Base-by-base conservation (phyloP, 768 basidiomycete genomes). In the Pholiota microspora region DNA sequence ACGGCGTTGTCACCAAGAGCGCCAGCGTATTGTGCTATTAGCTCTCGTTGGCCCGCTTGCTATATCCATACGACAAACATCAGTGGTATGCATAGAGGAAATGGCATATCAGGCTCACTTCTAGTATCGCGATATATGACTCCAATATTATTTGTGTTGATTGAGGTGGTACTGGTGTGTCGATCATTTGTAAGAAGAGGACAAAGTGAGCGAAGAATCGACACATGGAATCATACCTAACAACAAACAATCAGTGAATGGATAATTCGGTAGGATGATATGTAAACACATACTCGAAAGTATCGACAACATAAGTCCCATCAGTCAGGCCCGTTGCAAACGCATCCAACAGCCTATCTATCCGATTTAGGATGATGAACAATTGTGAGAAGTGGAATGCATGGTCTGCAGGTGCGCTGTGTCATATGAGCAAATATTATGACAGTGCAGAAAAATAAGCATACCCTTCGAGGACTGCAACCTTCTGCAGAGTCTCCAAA, bases 201-300 rank as follows among this genome's bases (percentile, higher is more conserved):
- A 92, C 92, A 21, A 98, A 74, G 65, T 99, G 96, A 0, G 94
- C 89, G 64, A 96, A 97, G 73, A 98, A 99, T 3, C 94, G 86
- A 42, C 83, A 84, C 77, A 92, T 79, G 0, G 81, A 77, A 0
- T 84, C 75, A 63, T 88, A 89, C 59, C 88, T 90, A 23, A 36
- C 1, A 23, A 18, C 18, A 18, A 40, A 23, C 4, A 23, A 21
- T 40, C 7, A 45, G 15, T 56, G 12, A 2, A 42, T 7, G 38
- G 23, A 16, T 35, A 24, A 10, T 36, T n/a, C 28, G 29, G 7
- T 3, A 15, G 4, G 16, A 13, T 23, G 27, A 28, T 18, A 10
- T 16, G 18, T 34, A 56, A 24, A 31, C 25, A 71, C 85, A 36
- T 59, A 88, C 88, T 89, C 86, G 29, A 76, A 74, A 0, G 81